Base-by-base conservation (phyloP, 2,329 filamentous ascomycete species). In the Colletotrichum tofieldiae region DNA sequence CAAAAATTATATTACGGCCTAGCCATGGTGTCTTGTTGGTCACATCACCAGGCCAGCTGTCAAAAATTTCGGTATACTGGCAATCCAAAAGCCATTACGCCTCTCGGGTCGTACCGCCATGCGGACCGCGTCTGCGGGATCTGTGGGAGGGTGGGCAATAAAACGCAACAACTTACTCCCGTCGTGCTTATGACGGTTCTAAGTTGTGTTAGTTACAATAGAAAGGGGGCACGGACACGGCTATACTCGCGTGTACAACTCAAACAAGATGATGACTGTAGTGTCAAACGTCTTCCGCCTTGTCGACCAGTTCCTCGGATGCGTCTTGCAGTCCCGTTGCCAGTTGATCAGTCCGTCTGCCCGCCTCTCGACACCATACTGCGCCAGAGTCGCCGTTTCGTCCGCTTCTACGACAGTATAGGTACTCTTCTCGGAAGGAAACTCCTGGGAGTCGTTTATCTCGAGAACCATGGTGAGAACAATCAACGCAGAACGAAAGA, bases 191-290 rank as follows among this genome's bases (percentile, higher is more conserved):
- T 72, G 52, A 72, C 37, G 16, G 70, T 72, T 16, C 70, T 72
- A 23, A 29, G 12, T 5, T 20, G 16, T 51, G 59, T 72, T 9
- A 72, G 45, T 4, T 5, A 20, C 2, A 14, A 6, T 20, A 23
- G 18, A 14, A 0, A 37, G 26, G 7, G 1, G 51, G 32, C 7
- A 29, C 39, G 16, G 23, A 45, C 12, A 32, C n/a, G 32, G 26
- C 35, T 11, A 12, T 14, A 55, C 74, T 68, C 43, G 76, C 76
- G 75, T 77, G 39, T 75, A 77, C 18, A 77, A 66, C 58, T 77
- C 76, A 12, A 77, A 67, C 14, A 76, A 41, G 11, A 77, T 72
- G 16, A 77, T 77, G 20, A 76, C 37, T 1, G 69, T 61, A 3
- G 68, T 76, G 47, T 75, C 76, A 62, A 75, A 77, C 29, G 56